These are phyloP conservation scores for Stephanodiscus triporus DNA, from an alignment of 108 stramenopile genomes.

Conservation along the genomic window DNA sequence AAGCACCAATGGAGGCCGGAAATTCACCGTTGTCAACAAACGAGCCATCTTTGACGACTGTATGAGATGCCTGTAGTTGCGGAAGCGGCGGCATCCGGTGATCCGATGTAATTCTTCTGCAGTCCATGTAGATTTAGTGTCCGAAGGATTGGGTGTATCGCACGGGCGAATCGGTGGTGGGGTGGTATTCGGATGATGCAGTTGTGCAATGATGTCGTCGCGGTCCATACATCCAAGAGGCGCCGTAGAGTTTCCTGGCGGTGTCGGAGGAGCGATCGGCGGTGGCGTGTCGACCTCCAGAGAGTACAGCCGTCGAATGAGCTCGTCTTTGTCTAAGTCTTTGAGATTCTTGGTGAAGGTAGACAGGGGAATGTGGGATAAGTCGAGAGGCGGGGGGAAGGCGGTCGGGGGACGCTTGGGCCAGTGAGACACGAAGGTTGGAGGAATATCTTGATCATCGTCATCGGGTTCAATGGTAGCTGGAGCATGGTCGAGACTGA, in stretches of 20 bases:
- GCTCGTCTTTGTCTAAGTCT: too few species aligned
- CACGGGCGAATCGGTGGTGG: neutral
- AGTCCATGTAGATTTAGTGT: neutral
- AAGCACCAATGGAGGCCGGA: slow-evolving; percentile 10
- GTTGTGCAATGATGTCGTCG: too few species aligned
- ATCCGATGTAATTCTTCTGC: neutral
- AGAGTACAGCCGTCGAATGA: too few species aligned
- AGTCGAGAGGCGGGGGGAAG: too few species aligned
- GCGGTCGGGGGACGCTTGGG: too few species aligned
- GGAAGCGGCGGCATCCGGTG: neutral
- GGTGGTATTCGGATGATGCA: neutral
- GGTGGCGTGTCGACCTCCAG: too few species aligned
- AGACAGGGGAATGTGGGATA: too few species aligned
- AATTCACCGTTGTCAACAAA: neutral
- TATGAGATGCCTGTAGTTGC: neutral
- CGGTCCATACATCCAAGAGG: neutral
- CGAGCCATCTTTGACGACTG: too few species aligned
- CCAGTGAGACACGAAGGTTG: too few species aligned
- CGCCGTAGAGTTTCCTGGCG: neutral
- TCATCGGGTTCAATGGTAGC: too few species aligned
- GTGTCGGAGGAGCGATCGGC: neutral
- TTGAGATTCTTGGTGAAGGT: too few species aligned
- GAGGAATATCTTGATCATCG: too few species aligned
- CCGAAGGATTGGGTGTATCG: neutral
- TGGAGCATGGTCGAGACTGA: neutral